Evolutionary conservation across 2,329 filamentous ascomycete species (phyloP).

Genomic region (Ophiostoma fasciatum): DNA sequence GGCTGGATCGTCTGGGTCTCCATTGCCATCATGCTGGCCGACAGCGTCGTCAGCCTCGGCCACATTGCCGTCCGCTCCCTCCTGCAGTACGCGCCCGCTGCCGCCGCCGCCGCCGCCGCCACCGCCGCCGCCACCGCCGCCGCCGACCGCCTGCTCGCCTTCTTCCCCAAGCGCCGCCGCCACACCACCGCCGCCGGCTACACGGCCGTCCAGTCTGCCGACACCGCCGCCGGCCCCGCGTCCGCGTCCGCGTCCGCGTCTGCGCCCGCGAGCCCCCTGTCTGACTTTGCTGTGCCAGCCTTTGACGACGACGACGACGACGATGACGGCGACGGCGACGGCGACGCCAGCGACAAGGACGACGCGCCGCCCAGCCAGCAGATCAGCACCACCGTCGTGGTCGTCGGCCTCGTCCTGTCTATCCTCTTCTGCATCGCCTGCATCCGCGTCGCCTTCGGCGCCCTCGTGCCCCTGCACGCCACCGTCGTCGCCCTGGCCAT

Average conservation of each 20-base stretch:
- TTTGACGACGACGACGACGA: conserved; percentile 7
- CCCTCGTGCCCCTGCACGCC: conserved; percentile 61
- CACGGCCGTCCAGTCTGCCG: conserved; percentile 10
- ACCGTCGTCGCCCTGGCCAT: conserved; percentile 69
- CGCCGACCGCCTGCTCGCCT: neutral
- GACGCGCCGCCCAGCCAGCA: conserved; percentile 79
- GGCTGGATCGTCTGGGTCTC: conserved; percentile 98
- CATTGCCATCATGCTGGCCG: conserved; percentile 89
- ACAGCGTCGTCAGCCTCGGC: conserved; percentile 75
- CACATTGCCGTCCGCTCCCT: conserved; percentile 49
- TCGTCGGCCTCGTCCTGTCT: conserved; percentile 61
- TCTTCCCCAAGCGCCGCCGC: neutral
- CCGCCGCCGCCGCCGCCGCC: neutral
- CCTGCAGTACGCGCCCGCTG: conserved; percentile 8
- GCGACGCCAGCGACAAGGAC: conserved; percentile 28
- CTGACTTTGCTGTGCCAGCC: conserved; percentile 5
- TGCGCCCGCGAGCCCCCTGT: conserved; percentile 9
- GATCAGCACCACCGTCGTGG: conserved; percentile 55
- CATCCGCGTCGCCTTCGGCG: conserved; percentile 69
- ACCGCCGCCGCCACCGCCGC: neutral
- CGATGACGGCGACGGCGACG: conserved; percentile 6
- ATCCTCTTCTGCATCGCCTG: conserved; percentile 66
- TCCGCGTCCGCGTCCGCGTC: too few species aligned
- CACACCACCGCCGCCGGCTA: conserved; percentile 11
- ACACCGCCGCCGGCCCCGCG: neutral